Evolutionary conservation across 208 protist species (phyloP), one percentile per base, ranked within the genome.

Genomic region (Sergeia podlipaevii): DNA sequence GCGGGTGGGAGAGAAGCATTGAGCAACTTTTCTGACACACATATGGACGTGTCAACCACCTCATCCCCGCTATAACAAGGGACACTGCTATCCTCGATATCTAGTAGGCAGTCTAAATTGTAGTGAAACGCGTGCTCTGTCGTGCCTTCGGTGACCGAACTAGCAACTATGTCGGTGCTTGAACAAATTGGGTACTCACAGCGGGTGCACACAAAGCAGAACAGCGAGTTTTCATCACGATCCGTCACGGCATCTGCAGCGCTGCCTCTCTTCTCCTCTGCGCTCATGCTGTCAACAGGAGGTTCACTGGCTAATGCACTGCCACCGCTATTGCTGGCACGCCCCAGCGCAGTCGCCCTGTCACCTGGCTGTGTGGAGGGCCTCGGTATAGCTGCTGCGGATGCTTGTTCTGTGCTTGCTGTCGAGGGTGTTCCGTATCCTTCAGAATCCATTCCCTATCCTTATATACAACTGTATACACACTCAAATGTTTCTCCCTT

Each of bases 51-150:
- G 38, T 85, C 70, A 5, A 75, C 63, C 2, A 71, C 54, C 49
- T 93, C 81, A 37, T 74, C 59, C 7, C 71, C 71, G 37, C 77
- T 89, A 64, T 93, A 93, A 70, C 86, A 93, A n/a, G 81, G 85
- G 28, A 90, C 85, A 10, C 71, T 26, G n/a, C 27, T 29, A 17
- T 72, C 64, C 8, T 90, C 71, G 6, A 89, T 42, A 53, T 85
- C 73, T n/a, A 93, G 72, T 5, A 93, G 42, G 33, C 73, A 72
- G 18, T 93, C 82, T 13, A 93, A 56, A 24, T 85, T 51, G 57
- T 93, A 93, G 13, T 59, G 63, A 49, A 93, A 93, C 3, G 80
- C 80, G 59, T 74, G 50, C 32, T 74, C 70, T 17, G 79, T 86
- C 8, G 75, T 64, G 2, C 81, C 85, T 17, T 70, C 56, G 0